phyloP scores from a whole-genome alignment of 83 land plant genomes.

The Picea abies region DNA sequence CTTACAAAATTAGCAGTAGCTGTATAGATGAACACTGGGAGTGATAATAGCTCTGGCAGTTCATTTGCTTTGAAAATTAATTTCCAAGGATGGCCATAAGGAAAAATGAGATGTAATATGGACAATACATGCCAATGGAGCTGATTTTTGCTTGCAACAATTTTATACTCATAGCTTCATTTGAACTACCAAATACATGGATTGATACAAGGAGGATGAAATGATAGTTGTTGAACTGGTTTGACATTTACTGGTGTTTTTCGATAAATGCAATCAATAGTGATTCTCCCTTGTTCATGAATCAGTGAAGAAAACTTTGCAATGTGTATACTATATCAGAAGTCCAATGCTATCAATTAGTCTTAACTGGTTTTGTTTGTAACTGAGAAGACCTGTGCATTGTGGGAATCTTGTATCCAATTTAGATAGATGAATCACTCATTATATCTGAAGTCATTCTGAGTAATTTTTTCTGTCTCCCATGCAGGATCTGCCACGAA shows the following conservation, averaged over 20 bases:
- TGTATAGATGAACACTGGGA: not conserved
- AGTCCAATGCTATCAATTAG: not conserved
- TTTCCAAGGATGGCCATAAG: not conserved
- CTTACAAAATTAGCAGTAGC: not conserved
- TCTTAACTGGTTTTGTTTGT: not conserved
- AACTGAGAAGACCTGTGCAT: not conserved
- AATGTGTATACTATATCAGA: not conserved
- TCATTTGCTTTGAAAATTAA: not conserved
- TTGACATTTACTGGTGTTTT: not conserved
- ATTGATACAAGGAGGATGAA: not conserved
- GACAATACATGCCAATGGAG: not conserved
- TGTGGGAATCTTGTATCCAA: not conserved
- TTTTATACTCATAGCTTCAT: not conserved
- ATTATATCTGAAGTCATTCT: not conserved
- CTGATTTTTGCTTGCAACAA: not conserved
- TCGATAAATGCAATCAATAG: not conserved
- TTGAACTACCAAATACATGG: not conserved
- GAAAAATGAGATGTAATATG: too few species aligned
- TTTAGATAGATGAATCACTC: not conserved
- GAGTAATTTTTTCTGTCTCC: constrained; percentile 6
- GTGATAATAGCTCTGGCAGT: not conserved
- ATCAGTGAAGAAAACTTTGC: not conserved
- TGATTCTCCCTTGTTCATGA: not conserved
- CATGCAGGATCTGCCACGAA: constrained; percentile 85
- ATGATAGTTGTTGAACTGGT: not conserved